A percentile compares a stretch with the other conserved stretches of the same genome.
Evolutionary conservation across 768 basidiomycete species (phyloP).

Genomic region (Kwoniella dejecticola): DNA sequence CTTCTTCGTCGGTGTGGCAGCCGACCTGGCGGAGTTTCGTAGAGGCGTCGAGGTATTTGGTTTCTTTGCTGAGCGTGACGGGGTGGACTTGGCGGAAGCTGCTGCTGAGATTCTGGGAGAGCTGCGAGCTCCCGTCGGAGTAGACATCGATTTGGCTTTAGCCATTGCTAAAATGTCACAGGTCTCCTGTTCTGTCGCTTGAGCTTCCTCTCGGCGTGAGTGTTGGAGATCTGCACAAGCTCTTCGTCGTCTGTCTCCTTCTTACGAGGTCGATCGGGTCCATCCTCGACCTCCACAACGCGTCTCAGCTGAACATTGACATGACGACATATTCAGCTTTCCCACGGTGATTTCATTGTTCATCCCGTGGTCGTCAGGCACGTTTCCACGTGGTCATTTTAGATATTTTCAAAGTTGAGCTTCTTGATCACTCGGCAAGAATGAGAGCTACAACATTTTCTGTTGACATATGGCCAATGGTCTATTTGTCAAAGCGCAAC

Average conservation of each 20-base stretch:
- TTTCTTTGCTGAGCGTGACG: background rate
- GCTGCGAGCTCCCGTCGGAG: background rate
- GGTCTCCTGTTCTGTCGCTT: no score
- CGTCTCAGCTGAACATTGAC: background rate
- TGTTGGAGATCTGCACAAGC: no score
- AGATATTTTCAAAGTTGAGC: conserved; percentile 1
- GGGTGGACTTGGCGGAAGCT: conserved; percentile 15
- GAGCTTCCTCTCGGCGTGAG: no score
- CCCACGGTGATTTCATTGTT: background rate
- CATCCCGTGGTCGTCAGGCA: conserved; percentile 1
- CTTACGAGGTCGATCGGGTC: background rate
- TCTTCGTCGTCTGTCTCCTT: background rate
- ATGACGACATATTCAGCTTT: conserved; percentile 16
- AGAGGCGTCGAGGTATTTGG: conserved; percentile 11
- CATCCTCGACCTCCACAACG: background rate
- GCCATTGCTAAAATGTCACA: no score
- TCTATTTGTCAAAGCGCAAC: no score
- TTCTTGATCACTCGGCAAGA: no score
- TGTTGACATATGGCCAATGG: no score
- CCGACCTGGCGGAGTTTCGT: conserved; percentile 4
- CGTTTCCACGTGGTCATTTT: background rate
- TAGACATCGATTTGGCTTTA: background rate
- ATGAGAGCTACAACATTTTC: background rate
- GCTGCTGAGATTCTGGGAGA: conserved; percentile 4
- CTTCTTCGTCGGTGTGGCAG: conserved; percentile 15